Percentiles rank a stretch among this genome's conserved stretches.
These are phyloP conservation scores for Raddia distichophylla DNA, from an alignment of 176 grass and related monocot species.

Conservation along the genomic window DNA sequence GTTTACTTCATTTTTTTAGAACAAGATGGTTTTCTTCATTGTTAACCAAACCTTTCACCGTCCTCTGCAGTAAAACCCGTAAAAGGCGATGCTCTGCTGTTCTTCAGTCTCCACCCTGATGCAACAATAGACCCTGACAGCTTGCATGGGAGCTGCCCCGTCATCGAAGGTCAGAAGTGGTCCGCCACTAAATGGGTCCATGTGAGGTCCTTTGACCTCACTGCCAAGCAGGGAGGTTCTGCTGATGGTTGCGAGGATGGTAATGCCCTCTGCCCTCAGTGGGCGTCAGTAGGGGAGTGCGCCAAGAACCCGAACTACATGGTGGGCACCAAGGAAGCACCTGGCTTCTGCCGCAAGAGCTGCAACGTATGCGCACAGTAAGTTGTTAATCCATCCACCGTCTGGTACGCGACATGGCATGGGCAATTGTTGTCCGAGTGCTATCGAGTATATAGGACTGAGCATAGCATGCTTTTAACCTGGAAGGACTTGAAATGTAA, in stretches of 20 bases:
- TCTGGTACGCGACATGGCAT: not conserved
- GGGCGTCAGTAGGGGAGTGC: conserved; percentile 86
- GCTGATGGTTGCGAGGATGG: conserved; percentile 61
- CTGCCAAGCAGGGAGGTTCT: conserved; percentile 19
- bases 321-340: conserved; percentile 73
- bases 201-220: conserved; percentile 74
- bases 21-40: not conserved
- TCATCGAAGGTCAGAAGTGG: conserved; percentile 89
- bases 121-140: conserved; percentile 73
- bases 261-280: conserved; percentile 60
- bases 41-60: conserved; percentile 11
- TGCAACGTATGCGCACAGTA: conserved; percentile 72
- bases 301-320: conserved; percentile 91
- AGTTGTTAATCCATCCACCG: conserved; percentile 11
- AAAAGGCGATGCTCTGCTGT: conserved; percentile 84
- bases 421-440: not conserved
- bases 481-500: conserved; percentile 26
- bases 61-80: conserved; percentile 64
- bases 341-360: conserved; percentile 86
- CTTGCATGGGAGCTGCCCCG: conserved; percentile 87
- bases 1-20: not conserved
- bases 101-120: conserved; percentile 84
- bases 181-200: conserved; percentile 98
- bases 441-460: conserved; percentile 27
- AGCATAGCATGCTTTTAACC: conserved; percentile 23